Base-by-base conservation (phyloP, 441 rosid species). In the Gossypium schwendimanii region DNA sequence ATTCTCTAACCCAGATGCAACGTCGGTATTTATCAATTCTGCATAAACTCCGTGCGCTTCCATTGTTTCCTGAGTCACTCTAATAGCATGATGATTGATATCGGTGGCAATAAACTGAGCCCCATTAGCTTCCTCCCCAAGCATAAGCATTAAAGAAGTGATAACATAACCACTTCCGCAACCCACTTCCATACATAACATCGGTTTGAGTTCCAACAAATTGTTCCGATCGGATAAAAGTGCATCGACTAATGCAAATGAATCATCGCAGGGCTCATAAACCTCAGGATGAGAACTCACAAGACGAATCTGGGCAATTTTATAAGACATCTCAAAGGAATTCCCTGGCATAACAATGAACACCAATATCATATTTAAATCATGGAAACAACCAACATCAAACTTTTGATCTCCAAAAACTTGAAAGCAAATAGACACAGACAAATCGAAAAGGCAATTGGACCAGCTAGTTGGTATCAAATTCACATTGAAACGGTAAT, bases 121-220 rank as follows among this genome's bases (percentile, higher is more conserved):
- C 33, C 83, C 84, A 1, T 81, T 77, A 60, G 76, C 50, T 39
- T 85, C 81, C 21, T 80, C 63, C 62, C 81, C 75, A 1, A 95
- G 97, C 72, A 95, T 86, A 44, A 91, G 95, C 15, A 93, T 93
- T n/a, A 95, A 81, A 26, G 98, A 95, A 58, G 98, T 85, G 68
- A 95, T 88, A 63, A 91, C 97, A 76, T 93, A 95, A 3, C 99
- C 99, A 71, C 98, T 95, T 57, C 98, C 98, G 14, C 91, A 91
- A 59, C 97, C 98, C 12, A 95, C 75, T 82, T 93, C 99, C 87
- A 93, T 73, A 76, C 97, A 93, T 31, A 95, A 9, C 47, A 77
- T 76, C 0, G 97, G 98, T 54, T 74, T 75, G 74, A 87, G 97
- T 23, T 81, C 84, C 69, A 91, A 50, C 21, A 93, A 73, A 69